Conservation (phyloP, 768 basidiomycete genomes). For the Hericium rajendrae region DNA sequence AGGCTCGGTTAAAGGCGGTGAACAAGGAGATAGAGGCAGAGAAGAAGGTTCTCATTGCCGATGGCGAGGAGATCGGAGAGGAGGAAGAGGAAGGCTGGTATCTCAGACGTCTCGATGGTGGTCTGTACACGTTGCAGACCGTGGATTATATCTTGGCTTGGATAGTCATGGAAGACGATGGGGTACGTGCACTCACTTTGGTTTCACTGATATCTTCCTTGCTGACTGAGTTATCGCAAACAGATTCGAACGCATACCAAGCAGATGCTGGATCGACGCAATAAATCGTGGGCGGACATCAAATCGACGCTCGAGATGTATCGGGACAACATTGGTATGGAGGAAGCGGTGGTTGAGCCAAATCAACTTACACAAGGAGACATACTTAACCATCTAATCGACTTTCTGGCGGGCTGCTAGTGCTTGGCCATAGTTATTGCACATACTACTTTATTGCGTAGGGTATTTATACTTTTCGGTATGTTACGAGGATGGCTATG, state of each 20-base stretch:
- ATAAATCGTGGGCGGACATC: constrained; percentile 61
- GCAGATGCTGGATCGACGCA: constrained; percentile 69
- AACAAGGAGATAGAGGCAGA: constrained; percentile 65
- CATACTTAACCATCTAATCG: constrained; percentile 60
- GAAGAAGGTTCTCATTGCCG: constrained; percentile 49
- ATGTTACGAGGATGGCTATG: constrained; percentile 3
- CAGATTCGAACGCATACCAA: constrained; percentile 73
- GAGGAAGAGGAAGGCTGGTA: constrained; percentile 76
- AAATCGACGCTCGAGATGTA: constrained; percentile 62
- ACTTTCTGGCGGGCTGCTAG: constrained; percentile 40
- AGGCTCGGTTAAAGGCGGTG: constrained; percentile 44
- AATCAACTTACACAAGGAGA: constrained; percentile 48
- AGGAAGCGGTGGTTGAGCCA: constrained; percentile 27
- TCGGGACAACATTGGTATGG: constrained; percentile 63
- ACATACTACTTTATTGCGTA: background rate
- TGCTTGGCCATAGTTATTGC: background rate
- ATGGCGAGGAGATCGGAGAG: constrained; percentile 44
- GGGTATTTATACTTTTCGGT: constrained; percentile 12
- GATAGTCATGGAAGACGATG: constrained; percentile 97
- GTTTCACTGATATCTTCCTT: background rate
- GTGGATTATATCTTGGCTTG: constrained; percentile 92
- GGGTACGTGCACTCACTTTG: constrained; percentile 42
- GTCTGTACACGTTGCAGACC: constrained; percentile 81
- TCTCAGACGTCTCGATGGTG: constrained; percentile 78
- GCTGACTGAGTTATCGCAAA: background rate